Evolutionary conservation across 2,329 filamentous ascomycete species (phyloP), one percentile per base, ranked within the genome.

Genomic region (Periglandula ipomoeae): DNA sequence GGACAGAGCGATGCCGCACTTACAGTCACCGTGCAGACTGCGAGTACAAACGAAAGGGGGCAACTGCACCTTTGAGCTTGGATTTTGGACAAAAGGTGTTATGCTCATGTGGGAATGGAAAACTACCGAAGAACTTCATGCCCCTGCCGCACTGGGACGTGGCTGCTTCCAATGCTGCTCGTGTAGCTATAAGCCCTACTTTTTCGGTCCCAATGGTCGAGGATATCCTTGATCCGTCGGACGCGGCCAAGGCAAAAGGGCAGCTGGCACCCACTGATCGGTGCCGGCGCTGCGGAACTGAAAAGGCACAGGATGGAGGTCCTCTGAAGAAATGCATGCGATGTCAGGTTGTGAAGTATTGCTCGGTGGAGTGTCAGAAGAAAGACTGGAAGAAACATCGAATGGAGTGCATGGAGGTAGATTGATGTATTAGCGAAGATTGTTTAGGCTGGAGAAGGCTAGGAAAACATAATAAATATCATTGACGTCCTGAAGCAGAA

Each of bases 131-230:
- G 0, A 46, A 58, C 40, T 79, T 67, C 47, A 53, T 69, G 35
- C 49, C 57, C 3, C 44, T 75, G 6, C 71, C 72, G 0, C 65
- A 68, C 17, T 74, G 74, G 66, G 65, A 73, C 0, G 62, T 58
- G 8, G 67, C 67, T 10, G 62, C 64, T 1, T 59, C 65, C 47
- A 62, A 70, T 44, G 69, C 74, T 24, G 76, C 80, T 24, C 71
- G 81, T 5, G 65, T 79, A 5, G 78, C 76, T 4, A 76, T 84
- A 54, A 82, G 78, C 48, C 77, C 77, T 0, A 62, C 66, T 0
- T 84, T 71, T 56, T 62, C 73, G 8, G 65, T 67, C 20, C 65
- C 67, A 0, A 64, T 68, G 9, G 67, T 72, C 1, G 73, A 76
- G 55, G 60, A 70, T 22, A 54, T 69, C 19, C 52, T 69, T 0